Percentiles rank a stretch among this genome's conserved stretches.
These are phyloP conservation scores for Jatropha podagrica DNA, from an alignment of 441 rosid genomes.

Conservation along the genomic window DNA sequence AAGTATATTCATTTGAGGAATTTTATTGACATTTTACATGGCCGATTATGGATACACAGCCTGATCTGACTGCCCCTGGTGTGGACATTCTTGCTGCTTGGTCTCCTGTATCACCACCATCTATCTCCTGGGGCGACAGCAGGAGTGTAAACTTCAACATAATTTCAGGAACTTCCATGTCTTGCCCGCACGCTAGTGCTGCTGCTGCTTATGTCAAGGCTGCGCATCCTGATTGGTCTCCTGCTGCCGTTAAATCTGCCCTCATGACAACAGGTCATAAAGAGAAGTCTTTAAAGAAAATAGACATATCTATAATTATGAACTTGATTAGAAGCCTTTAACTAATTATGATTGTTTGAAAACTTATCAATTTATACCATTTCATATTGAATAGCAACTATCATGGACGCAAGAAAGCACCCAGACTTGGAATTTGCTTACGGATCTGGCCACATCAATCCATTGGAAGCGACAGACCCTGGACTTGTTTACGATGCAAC, in stretches of 20 bases:
- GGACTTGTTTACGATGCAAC: constrained; percentile 72
- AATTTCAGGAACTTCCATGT: constrained; percentile 85
- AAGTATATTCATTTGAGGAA: too few relatives aligned
- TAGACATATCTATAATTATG: too few relatives aligned
- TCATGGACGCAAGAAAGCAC: constrained; percentile 51
- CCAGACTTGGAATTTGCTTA: constrained; percentile 59
- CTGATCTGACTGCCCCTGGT: constrained; percentile 89
- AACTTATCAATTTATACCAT: too few relatives aligned
- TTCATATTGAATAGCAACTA: not conserved
- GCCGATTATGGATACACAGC: constrained; percentile 40
- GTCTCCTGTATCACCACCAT: constrained; percentile 37
- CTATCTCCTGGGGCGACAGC: constrained; percentile 36
- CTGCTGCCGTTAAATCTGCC: constrained; percentile 75
- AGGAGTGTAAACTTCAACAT: constrained; percentile 44
- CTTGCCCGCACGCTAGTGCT: constrained; percentile 83
- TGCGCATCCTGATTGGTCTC: constrained; percentile 57
- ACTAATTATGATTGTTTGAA: too few relatives aligned
- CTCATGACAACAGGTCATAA: constrained; percentile 68
- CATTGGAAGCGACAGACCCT: constrained; percentile 48
- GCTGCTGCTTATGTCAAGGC: constrained; percentile 66
- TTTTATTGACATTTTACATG: not conserved
- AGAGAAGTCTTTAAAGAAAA: too few relatives aligned
- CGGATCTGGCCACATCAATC: constrained; percentile 74
- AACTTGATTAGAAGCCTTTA: too few relatives aligned
- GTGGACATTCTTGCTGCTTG: constrained; percentile 83